These are phyloP conservation scores for Helianthus tuberosus DNA, from an alignment of 129 eudicot genomes.

Conservation along the genomic window DNA sequence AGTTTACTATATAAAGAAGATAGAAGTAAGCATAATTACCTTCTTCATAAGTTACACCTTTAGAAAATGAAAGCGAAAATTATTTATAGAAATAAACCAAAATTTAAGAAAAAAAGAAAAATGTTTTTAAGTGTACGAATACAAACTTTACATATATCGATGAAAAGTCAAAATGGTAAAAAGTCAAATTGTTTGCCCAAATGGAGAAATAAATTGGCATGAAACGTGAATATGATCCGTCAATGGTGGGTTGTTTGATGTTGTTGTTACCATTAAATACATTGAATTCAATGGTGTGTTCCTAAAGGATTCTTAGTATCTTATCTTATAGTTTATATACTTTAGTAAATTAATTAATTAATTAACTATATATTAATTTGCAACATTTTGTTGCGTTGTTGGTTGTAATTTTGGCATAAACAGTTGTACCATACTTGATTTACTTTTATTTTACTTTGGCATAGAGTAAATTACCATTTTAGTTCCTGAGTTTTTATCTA, in stretches of 20 bases:
- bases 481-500: too few relatives aligned
- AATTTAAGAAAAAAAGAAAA: not conserved
- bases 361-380: too few relatives aligned
- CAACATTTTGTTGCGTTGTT: too few relatives aligned
- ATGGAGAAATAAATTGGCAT: conserved; percentile 27
- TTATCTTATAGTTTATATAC: not conserved
- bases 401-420: too few relatives aligned
- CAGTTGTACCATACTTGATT: too few relatives aligned
- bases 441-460: too few relatives aligned
- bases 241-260: conserved; percentile 32
- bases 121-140: not conserved
- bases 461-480: too few relatives aligned
- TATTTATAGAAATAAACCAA: not conserved
- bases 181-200: conserved; percentile 24
- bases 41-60: too few relatives aligned
- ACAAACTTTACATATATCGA: not conserved
- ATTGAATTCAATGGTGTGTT: conserved; percentile 8
- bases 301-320: conserved; percentile 6
- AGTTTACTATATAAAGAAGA: too few relatives aligned
- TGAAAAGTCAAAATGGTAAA: conserved; percentile 25
- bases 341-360: too few relatives aligned
- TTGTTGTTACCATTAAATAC: conserved; percentile 17
- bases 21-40: too few relatives aligned
- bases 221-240: conserved; percentile 34
- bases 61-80: too few relatives aligned